phyloP scores from a whole-genome alignment of 768 basidiomycete species.

The Lentinula raphanica region DNA sequence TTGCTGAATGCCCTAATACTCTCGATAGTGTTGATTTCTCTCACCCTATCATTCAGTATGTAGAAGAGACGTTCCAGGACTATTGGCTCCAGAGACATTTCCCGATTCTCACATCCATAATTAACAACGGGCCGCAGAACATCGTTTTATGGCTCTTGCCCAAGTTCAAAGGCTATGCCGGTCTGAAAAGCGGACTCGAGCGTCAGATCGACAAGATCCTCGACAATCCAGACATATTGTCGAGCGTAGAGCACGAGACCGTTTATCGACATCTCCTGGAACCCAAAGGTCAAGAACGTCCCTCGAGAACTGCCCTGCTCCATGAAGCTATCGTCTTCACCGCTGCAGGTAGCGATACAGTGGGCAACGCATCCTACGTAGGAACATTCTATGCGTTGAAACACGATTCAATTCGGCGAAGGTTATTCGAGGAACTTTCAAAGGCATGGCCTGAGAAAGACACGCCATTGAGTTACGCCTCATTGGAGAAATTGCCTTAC shows the following conservation, averaged over 20 bases:
- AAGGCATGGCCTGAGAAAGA: conserved; percentile 31
- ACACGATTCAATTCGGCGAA: conserved; percentile 12
- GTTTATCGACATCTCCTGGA: conserved; percentile 5
- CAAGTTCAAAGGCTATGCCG: not conserved
- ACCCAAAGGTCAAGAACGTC: not conserved
- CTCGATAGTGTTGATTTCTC: conserved; percentile 10
- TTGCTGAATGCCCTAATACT: conserved; percentile 10
- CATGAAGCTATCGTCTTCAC: conserved; percentile 2
- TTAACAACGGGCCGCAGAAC: not conserved
- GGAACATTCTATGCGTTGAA: conserved; percentile 23
- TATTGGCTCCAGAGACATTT: conserved; percentile 5
- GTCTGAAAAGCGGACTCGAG: not conserved
- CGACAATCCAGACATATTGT: not conserved
- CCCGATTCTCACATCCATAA: not conserved
- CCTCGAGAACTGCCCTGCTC: not conserved
- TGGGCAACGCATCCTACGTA: conserved; percentile 21
- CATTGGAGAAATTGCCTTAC: conserved; percentile 32
- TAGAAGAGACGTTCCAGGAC: not conserved
- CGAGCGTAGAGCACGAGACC: conserved; percentile 4
- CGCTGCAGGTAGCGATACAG: conserved; percentile 21
- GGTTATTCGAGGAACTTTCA: conserved; percentile 23
- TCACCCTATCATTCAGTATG: conserved; percentile 6
- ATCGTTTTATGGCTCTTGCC: not conserved
- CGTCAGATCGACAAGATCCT: conserved; percentile 2
- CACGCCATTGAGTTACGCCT: conserved; percentile 19